Percentiles rank a stretch among this genome's conserved stretches.
Conservation (phyloP, 1,284 basidiomycete species). For the Trametes polyzona region DNA sequence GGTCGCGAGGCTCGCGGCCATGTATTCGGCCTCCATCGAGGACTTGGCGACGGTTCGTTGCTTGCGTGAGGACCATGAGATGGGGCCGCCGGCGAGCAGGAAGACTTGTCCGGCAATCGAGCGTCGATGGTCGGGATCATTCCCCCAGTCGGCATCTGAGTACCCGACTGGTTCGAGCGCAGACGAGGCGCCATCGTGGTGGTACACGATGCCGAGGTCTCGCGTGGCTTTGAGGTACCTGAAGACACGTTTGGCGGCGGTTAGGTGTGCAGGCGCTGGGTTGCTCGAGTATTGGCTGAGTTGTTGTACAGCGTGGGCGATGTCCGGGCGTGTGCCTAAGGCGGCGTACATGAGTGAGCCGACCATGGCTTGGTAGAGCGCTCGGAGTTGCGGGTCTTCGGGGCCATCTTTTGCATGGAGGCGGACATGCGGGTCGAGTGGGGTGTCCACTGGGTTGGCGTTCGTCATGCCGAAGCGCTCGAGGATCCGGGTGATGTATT, state of each 20-base stretch:
- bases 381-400: conserved; percentile 11
- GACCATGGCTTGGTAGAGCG: conserved; percentile 29
- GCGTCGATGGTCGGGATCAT: background rate
- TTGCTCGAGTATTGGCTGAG: conserved; percentile 8
- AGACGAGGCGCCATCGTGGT: background rate
- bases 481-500: background rate
- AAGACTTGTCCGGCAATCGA: conserved; percentile 13
- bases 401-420: conserved; percentile 3
- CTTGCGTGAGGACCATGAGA: conserved; percentile 37
- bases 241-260: conserved; percentile 11
- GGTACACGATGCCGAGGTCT: background rate
- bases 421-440: conserved; percentile 8
- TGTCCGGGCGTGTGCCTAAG: conserved; percentile 3
- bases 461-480: background rate
- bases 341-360: conserved; percentile 37
- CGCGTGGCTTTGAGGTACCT: conserved; percentile 10
- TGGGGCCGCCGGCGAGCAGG: conserved; percentile 12
- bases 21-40: conserved; percentile 31
- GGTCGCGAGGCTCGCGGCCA: conserved; percentile 26
- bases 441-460: conserved; percentile 2
- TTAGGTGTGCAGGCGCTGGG: conserved; percentile 1
- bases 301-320: conserved; percentile 4
- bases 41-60: conserved; percentile 22
- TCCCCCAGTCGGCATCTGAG: conserved; percentile 11
- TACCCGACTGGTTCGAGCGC: background rate